A percentile compares a stretch with the other conserved stretches of the same genome.
Conservation (phyloP, 148 eudicot genomes). For the Limonium bicolor region DNA sequence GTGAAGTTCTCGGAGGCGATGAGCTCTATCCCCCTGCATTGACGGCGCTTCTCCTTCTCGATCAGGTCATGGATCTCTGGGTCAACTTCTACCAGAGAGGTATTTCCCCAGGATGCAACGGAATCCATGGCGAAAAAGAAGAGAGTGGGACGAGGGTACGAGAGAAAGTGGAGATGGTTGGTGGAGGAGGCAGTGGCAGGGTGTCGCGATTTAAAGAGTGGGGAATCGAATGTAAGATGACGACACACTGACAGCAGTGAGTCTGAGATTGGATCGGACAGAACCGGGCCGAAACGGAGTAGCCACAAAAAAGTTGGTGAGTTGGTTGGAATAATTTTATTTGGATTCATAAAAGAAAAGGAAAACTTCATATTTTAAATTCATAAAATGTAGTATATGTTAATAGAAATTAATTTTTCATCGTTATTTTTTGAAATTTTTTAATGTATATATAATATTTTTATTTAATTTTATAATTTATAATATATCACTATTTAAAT, state of each 20-base stretch:
- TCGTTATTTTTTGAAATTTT: no score
- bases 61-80: slow-evolving; percentile 84
- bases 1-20: slow-evolving; percentile 96
- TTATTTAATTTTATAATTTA: no score
- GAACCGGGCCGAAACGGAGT: no score
- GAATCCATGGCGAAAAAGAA: slow-evolving; percentile 39
- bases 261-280: no score
- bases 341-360: no score
- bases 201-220: background rate
- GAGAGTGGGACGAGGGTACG: slow-evolving; percentile 8
- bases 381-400: no score
- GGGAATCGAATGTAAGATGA: slow-evolving; percentile 6
- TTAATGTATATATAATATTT: no score
- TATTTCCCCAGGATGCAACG: slow-evolving; percentile 65
- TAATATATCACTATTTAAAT: no score
- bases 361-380: no score
- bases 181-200: slow-evolving; percentile 21
- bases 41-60: slow-evolving; percentile 77
- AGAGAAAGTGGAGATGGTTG: background rate
- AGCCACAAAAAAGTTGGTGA: no score
- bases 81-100: slow-evolving; percentile 42
- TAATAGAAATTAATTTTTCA: no score
- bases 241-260: background rate
- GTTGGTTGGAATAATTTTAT: no score
- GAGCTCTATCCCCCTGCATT: slow-evolving; percentile 69